Evolutionary conservation across 257 asterid genomes (phyloP), one percentile per base, ranked within the genome.

Genomic region (Thymus quinquecostatus): DNA sequence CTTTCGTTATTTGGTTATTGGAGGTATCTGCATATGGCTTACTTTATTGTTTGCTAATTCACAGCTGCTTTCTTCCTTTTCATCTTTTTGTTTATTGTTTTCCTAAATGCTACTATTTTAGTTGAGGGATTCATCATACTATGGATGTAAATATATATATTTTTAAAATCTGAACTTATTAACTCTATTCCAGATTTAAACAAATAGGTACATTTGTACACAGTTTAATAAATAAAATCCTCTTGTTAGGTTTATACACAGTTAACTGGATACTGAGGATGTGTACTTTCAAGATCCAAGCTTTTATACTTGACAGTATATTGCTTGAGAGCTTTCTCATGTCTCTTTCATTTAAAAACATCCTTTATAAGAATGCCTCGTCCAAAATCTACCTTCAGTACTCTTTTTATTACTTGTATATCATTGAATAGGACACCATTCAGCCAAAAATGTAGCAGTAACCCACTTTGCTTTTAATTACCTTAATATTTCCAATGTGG

Each of bases 1-100:
- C 90, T 95, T 95, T 59, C 98, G 98, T 33, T 95, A 92, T 80
- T 77, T 95, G 69, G 98, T 92, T 78, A 89, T 95, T 79, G 99
- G 99, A 92, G 99, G 99, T 92, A 86, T 69, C 21, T 59, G 62
- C 34, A 54, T 68, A 67, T 54, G 44, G 34, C 61, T 59, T 27
- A 44, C 68, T 72, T 34, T 66, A 62, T 70, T 55, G n/a, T 64
- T 56, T 68, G 10, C 36, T 62, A 38, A 56, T 64, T 54, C 6
- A 13, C 12, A 40, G 14, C 40, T 68, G 57, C 64, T 54, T 29
- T 60, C 50, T 53, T 47, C 33, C 14, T 14, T 53, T 34, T 64
- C 49, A 36, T 6, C 10, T 10, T 66, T 34, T 66, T 41, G 51
- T 44, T 60, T 78, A 41, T 74, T 5, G 44, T 50, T 13, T 41